Evolutionary conservation across 495 filamentous ascomycete species (phyloP).

Genomic region (Neohortaea acidophila): DNA sequence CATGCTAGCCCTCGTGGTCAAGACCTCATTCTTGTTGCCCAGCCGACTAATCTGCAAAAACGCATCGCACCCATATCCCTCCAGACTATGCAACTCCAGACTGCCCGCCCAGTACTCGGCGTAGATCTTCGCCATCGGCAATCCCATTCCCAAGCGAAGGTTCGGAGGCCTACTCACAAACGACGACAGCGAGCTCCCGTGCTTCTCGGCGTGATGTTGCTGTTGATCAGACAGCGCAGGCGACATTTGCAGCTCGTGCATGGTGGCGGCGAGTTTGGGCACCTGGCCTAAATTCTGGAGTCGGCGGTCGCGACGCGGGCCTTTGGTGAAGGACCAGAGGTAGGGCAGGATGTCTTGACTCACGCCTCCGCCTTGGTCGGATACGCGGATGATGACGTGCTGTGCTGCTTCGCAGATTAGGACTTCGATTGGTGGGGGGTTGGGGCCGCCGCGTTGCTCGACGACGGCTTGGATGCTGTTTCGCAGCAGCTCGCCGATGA

Average conservation of each 20-base stretch:
- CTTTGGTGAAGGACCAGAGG: slow-evolving; percentile 93
- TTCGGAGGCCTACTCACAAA: slow-evolving; percentile 73
- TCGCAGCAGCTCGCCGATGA: slow-evolving; percentile 83
- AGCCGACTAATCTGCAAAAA: slow-evolving; percentile 95
- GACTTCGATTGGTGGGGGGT: slow-evolving; percentile 74
- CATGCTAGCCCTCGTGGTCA: slow-evolving; percentile 75
- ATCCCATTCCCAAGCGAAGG: slow-evolving; percentile 77
- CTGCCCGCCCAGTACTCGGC: slow-evolving; percentile 97
- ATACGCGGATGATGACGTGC: slow-evolving; percentile 92
- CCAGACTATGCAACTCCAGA: slow-evolving; percentile 79
- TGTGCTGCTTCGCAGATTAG: slow-evolving; percentile 87
- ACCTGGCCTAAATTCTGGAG: slow-evolving; percentile 74
- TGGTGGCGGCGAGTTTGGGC: slow-evolving; percentile 82
- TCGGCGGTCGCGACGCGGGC: slow-evolving; percentile 53
- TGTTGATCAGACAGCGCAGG: slow-evolving; percentile 1
- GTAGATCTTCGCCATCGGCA: slow-evolving; percentile 88
- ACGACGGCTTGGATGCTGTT: slow-evolving; percentile 89
- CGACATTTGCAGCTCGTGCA: slow-evolving; percentile 56
- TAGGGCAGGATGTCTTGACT: slow-evolving; percentile 70
- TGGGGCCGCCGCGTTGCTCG: slow-evolving; percentile 41
- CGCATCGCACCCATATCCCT: slow-evolving; percentile 94
- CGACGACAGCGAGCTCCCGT: slow-evolving; percentile 49
- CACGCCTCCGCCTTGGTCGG: slow-evolving; percentile 88
- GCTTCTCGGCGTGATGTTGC: slow-evolving; percentile 2
- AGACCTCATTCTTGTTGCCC: slow-evolving; percentile 95